These are phyloP conservation scores for Globisporangium nodosum DNA, from an alignment of 352 stramenopile genomes.

Conservation along the genomic window DNA sequence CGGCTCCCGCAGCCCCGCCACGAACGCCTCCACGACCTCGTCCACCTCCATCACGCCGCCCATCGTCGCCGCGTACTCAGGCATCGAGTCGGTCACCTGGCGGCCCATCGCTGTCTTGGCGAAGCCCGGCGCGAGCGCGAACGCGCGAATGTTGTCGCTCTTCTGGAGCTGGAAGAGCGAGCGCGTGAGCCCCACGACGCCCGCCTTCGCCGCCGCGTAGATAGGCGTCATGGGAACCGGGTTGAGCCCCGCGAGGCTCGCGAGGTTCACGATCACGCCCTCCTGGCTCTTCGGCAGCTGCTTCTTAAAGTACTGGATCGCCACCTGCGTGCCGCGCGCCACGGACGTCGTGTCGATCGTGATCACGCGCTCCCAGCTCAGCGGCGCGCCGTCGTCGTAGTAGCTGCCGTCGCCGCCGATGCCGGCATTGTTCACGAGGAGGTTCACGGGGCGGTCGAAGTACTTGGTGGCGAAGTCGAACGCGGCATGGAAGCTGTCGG, in stretches of 20 bases:
- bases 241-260: constrained; percentile 55
- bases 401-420: constrained; percentile 56
- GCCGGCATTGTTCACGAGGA: constrained; percentile 79
- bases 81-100: not conserved
- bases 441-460: constrained; percentile 56
- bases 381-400: constrained; percentile 31
- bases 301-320: constrained; percentile 53
- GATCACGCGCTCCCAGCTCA: constrained; percentile 57
- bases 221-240: constrained; percentile 48
- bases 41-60: constrained; percentile 38
- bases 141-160: constrained; percentile 56
- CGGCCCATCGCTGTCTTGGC: constrained; percentile 22
- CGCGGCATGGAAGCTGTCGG: constrained; percentile 45
- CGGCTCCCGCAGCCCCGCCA: constrained; percentile 34
- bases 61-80: constrained; percentile 7
- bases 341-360: constrained; percentile 67
- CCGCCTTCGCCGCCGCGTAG: constrained; percentile 68
- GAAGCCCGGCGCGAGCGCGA: constrained; percentile 20
- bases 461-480: constrained; percentile 59
- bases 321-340: constrained; percentile 62
- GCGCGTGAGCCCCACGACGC: constrained; percentile 66
- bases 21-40: constrained; percentile 51
- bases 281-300: constrained; percentile 45
- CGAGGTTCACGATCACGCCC: constrained; percentile 67
- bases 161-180: constrained; percentile 58